A percentile compares a stretch with the other conserved stretches of the same genome.
These are phyloP conservation scores for Globisporangium spiculum DNA, from an alignment of 352 stramenopile genomes.

Conservation along the genomic window DNA sequence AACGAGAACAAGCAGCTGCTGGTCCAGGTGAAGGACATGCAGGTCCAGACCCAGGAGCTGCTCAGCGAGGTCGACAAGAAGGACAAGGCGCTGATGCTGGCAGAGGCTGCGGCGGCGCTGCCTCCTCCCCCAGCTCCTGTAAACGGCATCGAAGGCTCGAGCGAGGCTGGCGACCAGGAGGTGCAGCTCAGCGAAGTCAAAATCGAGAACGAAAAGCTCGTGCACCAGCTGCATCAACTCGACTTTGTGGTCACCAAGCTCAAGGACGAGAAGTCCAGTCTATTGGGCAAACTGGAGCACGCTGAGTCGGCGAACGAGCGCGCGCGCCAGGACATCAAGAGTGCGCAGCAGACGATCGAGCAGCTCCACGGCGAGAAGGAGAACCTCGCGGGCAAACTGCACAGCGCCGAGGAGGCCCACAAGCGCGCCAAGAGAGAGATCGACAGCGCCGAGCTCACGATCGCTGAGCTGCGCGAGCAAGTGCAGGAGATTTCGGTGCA, in stretches of 20 bases:
- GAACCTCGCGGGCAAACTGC: conserved; percentile 24
- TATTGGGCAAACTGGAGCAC: conserved; percentile 39
- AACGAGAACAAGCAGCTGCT: conserved; percentile 22
- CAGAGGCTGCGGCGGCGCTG: neutral
- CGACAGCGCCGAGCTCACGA: conserved; percentile 30
- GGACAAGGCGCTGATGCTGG: conserved; percentile 16
- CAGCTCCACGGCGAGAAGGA: conserved; percentile 32
- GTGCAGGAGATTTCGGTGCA: conserved; percentile 58
- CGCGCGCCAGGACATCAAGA: conserved; percentile 30
- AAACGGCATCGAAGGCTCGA: conserved; percentile 18
- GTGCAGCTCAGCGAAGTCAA: conserved; percentile 16
- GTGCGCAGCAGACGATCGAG: conserved; percentile 31
- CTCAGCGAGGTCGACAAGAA: conserved; percentile 24
- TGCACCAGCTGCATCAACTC: conserved; percentile 41
- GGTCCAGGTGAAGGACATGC: conserved; percentile 22
- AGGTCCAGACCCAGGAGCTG: conserved; percentile 14
- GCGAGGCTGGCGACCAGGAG: conserved; percentile 12
- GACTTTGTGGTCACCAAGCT: conserved; percentile 46
- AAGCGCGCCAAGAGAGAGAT: conserved; percentile 28
- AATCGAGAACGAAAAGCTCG: conserved; percentile 32
- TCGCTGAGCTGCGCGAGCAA: conserved; percentile 49
- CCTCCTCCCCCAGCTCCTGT: neutral
- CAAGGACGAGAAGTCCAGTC: conserved; percentile 43
- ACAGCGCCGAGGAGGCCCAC: conserved; percentile 28
- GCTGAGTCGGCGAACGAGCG: conserved; percentile 39